These are phyloP conservation scores for Lodderomyces orthopsilosis DNA, from an alignment of 1,139 yeast species.

Conservation along the genomic window DNA sequence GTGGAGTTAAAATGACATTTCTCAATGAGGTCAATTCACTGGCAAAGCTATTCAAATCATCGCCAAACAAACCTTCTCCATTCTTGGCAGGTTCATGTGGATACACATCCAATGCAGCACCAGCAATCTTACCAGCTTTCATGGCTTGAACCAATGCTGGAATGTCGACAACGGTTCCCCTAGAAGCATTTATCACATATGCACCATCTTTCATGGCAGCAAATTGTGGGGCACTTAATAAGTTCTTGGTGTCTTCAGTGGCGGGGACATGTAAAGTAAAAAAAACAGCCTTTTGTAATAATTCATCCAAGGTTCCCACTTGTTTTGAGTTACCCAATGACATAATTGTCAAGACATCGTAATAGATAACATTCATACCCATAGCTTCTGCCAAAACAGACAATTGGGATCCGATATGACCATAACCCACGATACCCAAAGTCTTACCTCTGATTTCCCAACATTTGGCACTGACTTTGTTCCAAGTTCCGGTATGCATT, in stretches of 20 bases:
- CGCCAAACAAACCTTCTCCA: constrained; percentile 76
- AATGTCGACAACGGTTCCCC: constrained; percentile 97
- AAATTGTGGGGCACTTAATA: constrained; percentile 87
- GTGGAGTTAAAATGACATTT: constrained; percentile 93
- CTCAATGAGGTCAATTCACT: constrained; percentile 78
- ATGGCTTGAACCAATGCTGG: constrained; percentile 90
- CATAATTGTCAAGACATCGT: constrained; percentile 92
- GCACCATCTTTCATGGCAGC: constrained; percentile 97
- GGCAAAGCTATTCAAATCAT: constrained; percentile 78
- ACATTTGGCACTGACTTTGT: constrained; percentile 90
- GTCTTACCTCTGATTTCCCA: constrained; percentile 99
- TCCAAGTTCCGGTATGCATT: constrained; percentile 97
- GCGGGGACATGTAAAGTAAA: constrained; percentile 95
- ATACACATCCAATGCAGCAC: constrained; percentile 95
- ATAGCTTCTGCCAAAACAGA: constrained; percentile 95
- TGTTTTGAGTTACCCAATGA: constrained; percentile 96
- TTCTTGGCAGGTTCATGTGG: constrained; percentile 98
- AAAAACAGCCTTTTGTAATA: constrained; percentile 79
- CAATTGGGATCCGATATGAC: constrained; percentile 97
- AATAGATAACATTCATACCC: constrained; percentile 96
- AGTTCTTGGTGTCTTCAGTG: constrained; percentile 84
- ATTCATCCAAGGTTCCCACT: constrained; percentile 79
- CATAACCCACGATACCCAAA: constrained; percentile 94
- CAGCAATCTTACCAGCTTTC: constrained; percentile 92
- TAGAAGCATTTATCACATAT: constrained; percentile 89